Conservation (phyloP, 495 filamentous ascomycete genomes). For the Aspergillus panamensis region DNA sequence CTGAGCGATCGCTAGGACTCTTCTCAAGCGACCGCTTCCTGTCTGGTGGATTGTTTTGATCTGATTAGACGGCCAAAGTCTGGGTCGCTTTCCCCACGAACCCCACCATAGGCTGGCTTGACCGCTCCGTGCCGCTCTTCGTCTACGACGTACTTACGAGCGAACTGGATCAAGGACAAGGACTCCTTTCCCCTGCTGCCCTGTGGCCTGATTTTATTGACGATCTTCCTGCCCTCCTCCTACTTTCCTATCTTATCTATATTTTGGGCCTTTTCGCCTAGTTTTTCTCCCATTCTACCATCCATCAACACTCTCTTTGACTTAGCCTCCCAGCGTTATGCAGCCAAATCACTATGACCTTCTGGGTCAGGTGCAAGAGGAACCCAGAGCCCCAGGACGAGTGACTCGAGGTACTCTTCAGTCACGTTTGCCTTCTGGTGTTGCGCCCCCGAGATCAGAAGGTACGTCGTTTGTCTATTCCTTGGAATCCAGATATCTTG, state of each 20-base stretch:
- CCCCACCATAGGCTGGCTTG: constrained; percentile 16
- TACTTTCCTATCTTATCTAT: constrained; percentile 29
- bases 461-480: constrained; percentile 34
- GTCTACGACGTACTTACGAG: not conserved
- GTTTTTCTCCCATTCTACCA: not conserved
- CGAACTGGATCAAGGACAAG: constrained; percentile 7
- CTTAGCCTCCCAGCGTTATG: constrained; percentile 24
- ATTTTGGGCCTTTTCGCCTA: constrained; percentile 17
- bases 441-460: constrained; percentile 45
- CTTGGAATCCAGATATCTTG: constrained; percentile 19
- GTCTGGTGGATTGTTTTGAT: not conserved
- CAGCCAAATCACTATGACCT: constrained; percentile 47
- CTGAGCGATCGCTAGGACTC: not conserved
- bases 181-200: not conserved
- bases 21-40: not conserved
- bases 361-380: constrained; percentile 41
- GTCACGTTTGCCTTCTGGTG: constrained; percentile 37
- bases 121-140: constrained; percentile 1
- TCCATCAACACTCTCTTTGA: constrained; percentile 10
- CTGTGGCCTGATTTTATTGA: constrained; percentile 9
- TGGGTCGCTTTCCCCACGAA: constrained; percentile 17
- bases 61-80: constrained; percentile 4
- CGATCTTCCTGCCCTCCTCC: not conserved
- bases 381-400: constrained; percentile 38
- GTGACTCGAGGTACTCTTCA: constrained; percentile 42